Base-by-base conservation (phyloP, 441 rosid species). In the Populus trichocarpa region DNA sequence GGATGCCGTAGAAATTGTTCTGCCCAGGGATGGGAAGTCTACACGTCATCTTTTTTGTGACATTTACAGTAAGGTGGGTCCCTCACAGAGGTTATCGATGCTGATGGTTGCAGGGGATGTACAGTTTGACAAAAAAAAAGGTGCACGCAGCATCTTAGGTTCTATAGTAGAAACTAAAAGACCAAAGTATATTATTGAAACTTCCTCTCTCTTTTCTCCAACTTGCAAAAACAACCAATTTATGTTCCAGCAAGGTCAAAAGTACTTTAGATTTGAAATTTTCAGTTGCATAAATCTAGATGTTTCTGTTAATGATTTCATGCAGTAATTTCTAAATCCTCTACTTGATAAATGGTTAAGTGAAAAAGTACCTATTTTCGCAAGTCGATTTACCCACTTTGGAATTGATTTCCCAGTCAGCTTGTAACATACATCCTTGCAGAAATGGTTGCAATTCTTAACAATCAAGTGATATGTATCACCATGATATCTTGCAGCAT, bases 371-470 rank as follows among this genome's bases (percentile, higher is more conserved):
- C 95, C 93, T 87, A 91, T 88, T 78, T 86, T 88, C 46, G 93
- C 93, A 12, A 90, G 32, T 30, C 32, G 32, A 30, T 30, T 30
- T 30, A 30, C 32, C 32, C 32, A 30, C 32, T 30, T 30, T 9
- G 96, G 96, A 50, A 90, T 92, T 6, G 75, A 75, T 69, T 87
- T 92, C 73, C 93, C 91, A 0, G 94, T 92, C 66, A 92, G 87
- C 84, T 89, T 92, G 87, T 83, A 80, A 77, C 96, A 90, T 14
- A 90, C 76, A 73, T 90, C 96, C 80, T 84, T 88, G 72, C 91
- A 92, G 87, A 92, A 92, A 84, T 92, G 94, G 83, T 92, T 92
- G 90, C 94, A 92, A 72, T 92, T 92, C 90, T 92, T 92, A 36
- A 83, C 81, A 20, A 92, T 88, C 84, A 92, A 84, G 84, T 92